Base-by-base conservation (phyloP, 2,329 filamentous ascomycete species). In the Pyrenochaeta sp. region DNA sequence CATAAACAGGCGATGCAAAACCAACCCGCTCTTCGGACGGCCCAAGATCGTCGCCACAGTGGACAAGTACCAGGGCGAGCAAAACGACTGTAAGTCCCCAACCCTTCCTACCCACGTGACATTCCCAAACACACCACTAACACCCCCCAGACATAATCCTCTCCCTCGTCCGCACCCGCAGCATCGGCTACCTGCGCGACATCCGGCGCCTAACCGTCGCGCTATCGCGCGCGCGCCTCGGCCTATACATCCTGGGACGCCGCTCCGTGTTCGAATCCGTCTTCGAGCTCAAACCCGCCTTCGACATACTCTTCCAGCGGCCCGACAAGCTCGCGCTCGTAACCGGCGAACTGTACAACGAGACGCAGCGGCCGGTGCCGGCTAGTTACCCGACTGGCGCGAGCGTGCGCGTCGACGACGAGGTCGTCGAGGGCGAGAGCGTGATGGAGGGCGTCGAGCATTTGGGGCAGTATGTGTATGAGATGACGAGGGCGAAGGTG, bases 11-110 rank as follows among this genome's bases (percentile, higher is more conserved):
- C 82, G 94, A 45, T 99, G 94, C 71, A 87, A 85, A 24, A 87
- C 83, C 60, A 95, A 91, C 60, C 76, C 85, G 2, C 76, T 97
- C 14, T 99, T 99, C 72, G 92, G 93, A 7, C 76, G 96, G 71
- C 94, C 94, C 13, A 88, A 87, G 71, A 87, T 88, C 39, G 90
- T 99, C 19, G 92, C 90, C 3, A 99, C 95, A 4, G 93, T 99
- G 52, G 94, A 99, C 76, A 96, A 96, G 71, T 99, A 97, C 65
- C 94, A 99, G 76, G 95, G 94, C 69, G 94, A 99, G 77, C 94
- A 99, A 74, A 99, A 99, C 72, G 94, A 99, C 66, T 97, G 90
- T 94, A 80, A 80, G 88, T 84, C 14, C 10, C 4, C 10, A n/a
- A 8, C 31, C 3, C 22, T 13, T 10, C 4, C 14, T 8, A 10